Percentiles rank a stretch among this genome's conserved stretches.
These are phyloP conservation scores for Dentiscutata heterogama DNA, from an alignment of 371 early-diverging fungal species.

Conservation along the genomic window DNA sequence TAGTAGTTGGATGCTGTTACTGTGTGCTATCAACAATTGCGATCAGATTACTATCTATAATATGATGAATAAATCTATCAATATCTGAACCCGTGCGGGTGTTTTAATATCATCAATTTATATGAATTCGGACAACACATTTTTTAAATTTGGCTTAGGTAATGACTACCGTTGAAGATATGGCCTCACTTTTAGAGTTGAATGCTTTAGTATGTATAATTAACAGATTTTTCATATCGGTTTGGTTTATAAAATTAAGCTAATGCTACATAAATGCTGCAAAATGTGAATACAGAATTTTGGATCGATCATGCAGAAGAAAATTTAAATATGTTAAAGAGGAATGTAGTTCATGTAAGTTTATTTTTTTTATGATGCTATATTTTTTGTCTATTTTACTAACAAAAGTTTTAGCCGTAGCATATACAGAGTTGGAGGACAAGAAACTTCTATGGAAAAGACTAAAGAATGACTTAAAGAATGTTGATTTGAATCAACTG, in stretches of 20 bases:
- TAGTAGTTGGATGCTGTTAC: constrained; percentile 16
- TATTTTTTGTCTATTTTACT: background rate
- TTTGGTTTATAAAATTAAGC: background rate
- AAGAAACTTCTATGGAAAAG: constrained; percentile 4
- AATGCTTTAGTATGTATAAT: constrained; percentile 18
- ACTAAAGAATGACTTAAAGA: constrained; percentile 7
- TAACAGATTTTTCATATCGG: background rate
- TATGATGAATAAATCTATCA: background rate
- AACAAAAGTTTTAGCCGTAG: too few species aligned
- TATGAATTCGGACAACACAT: background rate
- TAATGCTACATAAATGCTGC: background rate
- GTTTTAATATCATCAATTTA: background rate
- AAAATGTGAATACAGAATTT: background rate
- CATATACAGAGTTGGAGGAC: background rate
- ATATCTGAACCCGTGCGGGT: background rate
- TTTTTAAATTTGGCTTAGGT: background rate
- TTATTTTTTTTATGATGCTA: background rate
- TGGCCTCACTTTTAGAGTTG: background rate
- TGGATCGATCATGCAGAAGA: background rate
- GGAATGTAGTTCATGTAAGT: constrained; percentile 7
- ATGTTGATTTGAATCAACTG: background rate
- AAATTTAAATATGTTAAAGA: constrained; percentile 16
- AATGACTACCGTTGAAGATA: constrained; percentile 1
- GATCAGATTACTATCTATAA: background rate
- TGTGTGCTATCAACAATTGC: background rate